Evolutionary conservation across 2,329 filamentous ascomycete species (phyloP).

Genomic region (Sporothrix curviconia): DNA sequence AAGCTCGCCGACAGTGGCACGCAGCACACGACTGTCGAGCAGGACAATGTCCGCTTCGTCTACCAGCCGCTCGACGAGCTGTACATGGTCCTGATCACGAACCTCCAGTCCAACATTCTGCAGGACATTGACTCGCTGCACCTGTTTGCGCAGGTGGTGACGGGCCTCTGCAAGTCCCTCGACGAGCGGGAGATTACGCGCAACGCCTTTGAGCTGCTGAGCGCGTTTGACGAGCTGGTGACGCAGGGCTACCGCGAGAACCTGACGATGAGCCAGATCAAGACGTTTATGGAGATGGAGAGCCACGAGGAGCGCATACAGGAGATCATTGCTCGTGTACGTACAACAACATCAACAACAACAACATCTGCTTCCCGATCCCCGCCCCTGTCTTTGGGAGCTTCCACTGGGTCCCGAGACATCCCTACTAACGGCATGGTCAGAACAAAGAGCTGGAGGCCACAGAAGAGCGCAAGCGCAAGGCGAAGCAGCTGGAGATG

Average conservation of each 20-base stretch:
- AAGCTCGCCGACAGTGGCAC: constrained; percentile 94
- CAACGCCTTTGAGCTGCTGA: constrained; percentile 93
- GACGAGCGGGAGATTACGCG: constrained; percentile 93
- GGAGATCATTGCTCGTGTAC: constrained; percentile 87
- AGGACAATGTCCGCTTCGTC: constrained; percentile 98
- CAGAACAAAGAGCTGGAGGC: constrained; percentile 98
- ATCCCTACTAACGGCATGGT: neutral
- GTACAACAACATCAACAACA: too few relatives aligned
- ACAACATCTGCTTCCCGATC: too few relatives aligned
- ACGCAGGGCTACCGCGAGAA: constrained; percentile 96
- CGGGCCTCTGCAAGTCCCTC: constrained; percentile 89
- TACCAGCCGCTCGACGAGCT: constrained; percentile 98
- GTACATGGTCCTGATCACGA: constrained; percentile 99
- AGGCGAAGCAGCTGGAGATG: constrained; percentile 97
- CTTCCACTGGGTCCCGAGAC: neutral
- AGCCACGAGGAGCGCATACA: constrained; percentile 98
- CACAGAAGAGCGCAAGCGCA: constrained; percentile 94
- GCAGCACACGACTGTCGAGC: constrained; percentile 96
- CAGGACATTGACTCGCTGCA: constrained; percentile 99
- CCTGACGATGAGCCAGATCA: constrained; percentile 92
- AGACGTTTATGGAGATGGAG: constrained; percentile 99
- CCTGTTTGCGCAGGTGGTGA: constrained; percentile 94
- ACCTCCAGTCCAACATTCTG: constrained; percentile 97
- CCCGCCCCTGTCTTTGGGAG: neutral
- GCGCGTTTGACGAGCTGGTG: constrained; percentile 94